Base-by-base conservation (phyloP, 768 basidiomycete species). In the Lactifluus pinguis region DNA sequence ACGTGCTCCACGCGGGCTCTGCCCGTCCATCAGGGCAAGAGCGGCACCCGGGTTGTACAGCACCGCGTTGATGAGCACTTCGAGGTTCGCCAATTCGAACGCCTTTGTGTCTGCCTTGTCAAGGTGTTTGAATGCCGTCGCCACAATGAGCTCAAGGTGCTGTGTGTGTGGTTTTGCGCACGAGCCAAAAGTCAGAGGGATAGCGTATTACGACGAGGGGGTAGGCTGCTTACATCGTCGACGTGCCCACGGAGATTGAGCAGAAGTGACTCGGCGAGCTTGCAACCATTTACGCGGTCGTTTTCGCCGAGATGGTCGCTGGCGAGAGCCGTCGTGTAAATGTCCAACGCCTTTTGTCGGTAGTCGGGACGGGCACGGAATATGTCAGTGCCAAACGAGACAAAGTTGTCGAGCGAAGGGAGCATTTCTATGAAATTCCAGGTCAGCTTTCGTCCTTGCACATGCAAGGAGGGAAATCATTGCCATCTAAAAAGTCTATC, bases 391-490 rank as follows among this genome's bases (percentile, higher is more conserved):
- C 92, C 92, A 68, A 83, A 93, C 14, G 89, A 89, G 55, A 95
- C 77, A 69, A 92, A 90, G 77, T 94, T 95, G 76, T 92, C 89
- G 58, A 95, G 72, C 5, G 87, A 84, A 11, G 90, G 89, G 29
- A 92, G 79, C 89, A 93, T 94, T 70, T 95, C 92, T 77, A 65
- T 3, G n/a, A 45, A 50, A 15, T 38, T 45, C 13, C 15, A 49
- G 55, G 53, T 41, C 34, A 59, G 53, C 59, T 38, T 49, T 49
- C 32, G n/a, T n/a, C 21, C 44, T 10, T 19, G 32, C 10, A 7
- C 10, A 38, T 57, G 25, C 61, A 59, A 14, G 36, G 25, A 36
- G 39, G 19, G 29, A 32, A 14, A 30, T 44, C 6, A 25, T 41
- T 59, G 9, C 92, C 92, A 66, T 93, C 89, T 56, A 95, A 77